A percentile compares a stretch with the other conserved stretches of the same genome.
Conservation (phyloP, 2,329 filamentous ascomycete species). For the Westerdykella ornata region DNA sequence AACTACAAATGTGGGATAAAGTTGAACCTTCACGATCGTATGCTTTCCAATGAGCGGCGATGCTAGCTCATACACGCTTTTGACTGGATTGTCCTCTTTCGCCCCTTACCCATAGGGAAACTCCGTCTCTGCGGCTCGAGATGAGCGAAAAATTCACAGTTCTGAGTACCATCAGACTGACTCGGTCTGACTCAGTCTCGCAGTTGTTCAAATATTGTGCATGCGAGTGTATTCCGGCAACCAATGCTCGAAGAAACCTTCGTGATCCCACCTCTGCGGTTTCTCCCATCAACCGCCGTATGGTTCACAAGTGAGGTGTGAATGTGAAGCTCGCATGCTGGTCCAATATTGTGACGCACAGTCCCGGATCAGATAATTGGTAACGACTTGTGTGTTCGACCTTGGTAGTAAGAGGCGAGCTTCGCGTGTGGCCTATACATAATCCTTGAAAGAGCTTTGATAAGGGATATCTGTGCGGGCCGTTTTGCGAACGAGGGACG, state of each 20-base stretch:
- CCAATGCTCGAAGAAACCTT: slow-evolving; percentile 1
- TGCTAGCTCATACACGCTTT: not conserved
- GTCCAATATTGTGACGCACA: slow-evolving; percentile 13
- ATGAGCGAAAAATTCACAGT: not conserved
- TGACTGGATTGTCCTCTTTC: not conserved
- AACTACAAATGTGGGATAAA: too few species aligned
- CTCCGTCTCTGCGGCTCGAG: not conserved
- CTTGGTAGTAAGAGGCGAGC: slow-evolving; percentile 7
- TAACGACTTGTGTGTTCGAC: slow-evolving; percentile 8
- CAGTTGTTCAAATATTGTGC: slow-evolving; percentile 4
- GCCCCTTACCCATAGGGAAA: not conserved
- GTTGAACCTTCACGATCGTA: not conserved
- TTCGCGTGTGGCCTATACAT: slow-evolving; percentile 10
- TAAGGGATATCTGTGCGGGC: slow-evolving; percentile 7
- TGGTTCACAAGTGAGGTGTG: not conserved
- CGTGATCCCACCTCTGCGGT: slow-evolving; percentile 4
- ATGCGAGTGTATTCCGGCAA: slow-evolving; percentile 1
- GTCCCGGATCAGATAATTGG: slow-evolving; percentile 17
- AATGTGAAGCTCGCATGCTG: slow-evolving; percentile 6
- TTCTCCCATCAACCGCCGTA: slow-evolving; percentile 1
- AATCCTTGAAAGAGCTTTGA: slow-evolving; percentile 18
- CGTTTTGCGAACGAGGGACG: not conserved
- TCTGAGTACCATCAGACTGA: not conserved
- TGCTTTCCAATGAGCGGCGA: not conserved
- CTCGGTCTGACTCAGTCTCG: not conserved